phyloP scores from a whole-genome alignment of 352 stramenopile species.

The Globisporangium heterothallicum region DNA sequence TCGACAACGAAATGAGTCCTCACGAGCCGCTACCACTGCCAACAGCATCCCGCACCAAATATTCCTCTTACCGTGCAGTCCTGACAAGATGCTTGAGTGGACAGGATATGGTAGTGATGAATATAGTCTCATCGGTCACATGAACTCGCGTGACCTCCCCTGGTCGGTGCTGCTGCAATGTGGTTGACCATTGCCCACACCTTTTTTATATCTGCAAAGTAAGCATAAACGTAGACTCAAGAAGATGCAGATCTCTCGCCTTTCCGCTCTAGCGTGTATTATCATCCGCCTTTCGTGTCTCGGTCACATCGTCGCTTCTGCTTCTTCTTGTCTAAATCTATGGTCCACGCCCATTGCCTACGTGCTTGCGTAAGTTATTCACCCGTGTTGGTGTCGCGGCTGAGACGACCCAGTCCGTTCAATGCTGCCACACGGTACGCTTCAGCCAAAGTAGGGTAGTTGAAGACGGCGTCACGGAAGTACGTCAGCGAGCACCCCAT shows the following conservation, averaged over 20 bases:
- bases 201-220: too few species aligned
- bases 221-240: too few species aligned
- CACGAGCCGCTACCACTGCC: neutral
- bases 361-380: constrained; percentile 23
- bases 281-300: neutral
- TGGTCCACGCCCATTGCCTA: neutral
- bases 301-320: neutral
- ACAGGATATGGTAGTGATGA: constrained; percentile 17
- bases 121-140: constrained; percentile 17
- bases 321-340: constrained; percentile 22
- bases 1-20: neutral
- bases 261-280: neutral
- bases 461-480: constrained; percentile 89
- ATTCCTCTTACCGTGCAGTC: constrained; percentile 25
- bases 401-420: constrained; percentile 83
- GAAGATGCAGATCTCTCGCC: too few species aligned
- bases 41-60: constrained; percentile 6
- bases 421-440: constrained; percentile 85
- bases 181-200: too few species aligned
- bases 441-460: constrained; percentile 90
- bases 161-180: constrained; percentile 15
- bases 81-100: constrained; percentile 22
- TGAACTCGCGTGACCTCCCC: constrained; percentile 13
- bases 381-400: constrained; percentile 65
- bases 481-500: constrained; percentile 81